Evolutionary conservation across 768 basidiomycete species (phyloP).

Genomic region (Termitomyces sp.): DNA sequence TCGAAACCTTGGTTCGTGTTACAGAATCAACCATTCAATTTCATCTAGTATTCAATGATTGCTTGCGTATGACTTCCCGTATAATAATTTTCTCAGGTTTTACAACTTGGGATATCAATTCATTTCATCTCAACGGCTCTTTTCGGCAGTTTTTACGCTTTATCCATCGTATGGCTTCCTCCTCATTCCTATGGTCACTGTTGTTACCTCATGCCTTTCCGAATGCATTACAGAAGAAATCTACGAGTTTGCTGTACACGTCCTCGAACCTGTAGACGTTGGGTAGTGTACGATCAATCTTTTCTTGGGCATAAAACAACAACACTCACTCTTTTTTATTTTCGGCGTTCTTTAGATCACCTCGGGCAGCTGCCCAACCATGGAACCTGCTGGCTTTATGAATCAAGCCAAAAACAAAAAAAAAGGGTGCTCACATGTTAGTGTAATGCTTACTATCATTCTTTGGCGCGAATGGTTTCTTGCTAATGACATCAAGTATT

Average conservation of each 20-base stretch:
- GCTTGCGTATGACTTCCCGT: slow-evolving; percentile 30
- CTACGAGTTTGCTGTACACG: slow-evolving; percentile 50
- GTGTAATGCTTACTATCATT: slow-evolving; percentile 50
- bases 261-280: slow-evolving; percentile 42
- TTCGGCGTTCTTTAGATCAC: slow-evolving; percentile 51
- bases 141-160: neutral
- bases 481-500: slow-evolving; percentile 44
- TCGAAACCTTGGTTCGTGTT: neutral
- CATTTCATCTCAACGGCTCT: too few species aligned
- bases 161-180: too few species aligned
- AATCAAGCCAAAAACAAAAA: slow-evolving; percentile 4
- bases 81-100: slow-evolving; percentile 24
- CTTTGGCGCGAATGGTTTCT: slow-evolving; percentile 49
- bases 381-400: slow-evolving; percentile 42
- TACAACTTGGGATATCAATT: neutral
- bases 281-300: neutral
- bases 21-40: neutral
- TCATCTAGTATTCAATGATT: slow-evolving; percentile 14
- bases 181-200: neutral
- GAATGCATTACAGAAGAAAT: slow-evolving; percentile 43
- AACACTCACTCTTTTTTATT: slow-evolving; percentile 52
- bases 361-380: slow-evolving; percentile 65
- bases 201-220: slow-evolving; percentile 5
- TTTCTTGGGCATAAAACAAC: neutral
- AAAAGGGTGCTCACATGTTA: slow-evolving; percentile 36